Base-by-base conservation (phyloP, 2,329 filamentous ascomycete genomes). In the Chrysoporthe deuterocubensis region DNA sequence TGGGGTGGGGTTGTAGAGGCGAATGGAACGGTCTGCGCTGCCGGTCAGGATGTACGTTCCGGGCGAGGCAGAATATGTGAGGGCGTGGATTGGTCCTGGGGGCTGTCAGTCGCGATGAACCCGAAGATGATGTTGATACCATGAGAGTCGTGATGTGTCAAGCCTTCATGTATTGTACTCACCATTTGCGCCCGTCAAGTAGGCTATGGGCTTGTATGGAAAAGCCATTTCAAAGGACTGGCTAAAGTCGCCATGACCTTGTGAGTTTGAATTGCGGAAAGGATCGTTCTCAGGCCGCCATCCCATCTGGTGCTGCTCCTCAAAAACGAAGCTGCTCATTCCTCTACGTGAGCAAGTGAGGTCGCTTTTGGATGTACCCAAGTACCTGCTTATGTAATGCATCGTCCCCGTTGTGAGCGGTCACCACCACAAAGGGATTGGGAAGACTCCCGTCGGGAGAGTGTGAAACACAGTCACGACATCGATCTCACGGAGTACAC, bases 41-140 rank as follows among this genome's bases (percentile, higher is more conserved):
- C 95, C 94, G 46, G 93, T 94, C 68, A 98, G 87, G 76, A 97
- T 87, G 75, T 93, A 93, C 3, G 89, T 90, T 52, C 90, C 90
- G 18, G 90, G 88, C 14, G 87, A 88, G 69, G 90, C 87, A 65
- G 91, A 93, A 80, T 93, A 93, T 64, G 87, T 83, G 65, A 93
- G 83, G 60, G 91, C 87, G 77, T 93, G 92, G 62, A 93, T 84
- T 46, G 91, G 89, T 68, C 89, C 90, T 92, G 74, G 40, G 54
- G 64, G 26, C 21, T 37, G 62, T 64, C 13, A 65, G 44, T n/a
- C 21, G 6, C 1, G 8, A 18, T 52, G 4, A 43, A 18, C 8
- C 18, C 5, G 13, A 18, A 3, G 21, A 37, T 2, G 14, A n/a
- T 18, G 26, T 56, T 11, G 54, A 21, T n/a, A 26, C 8, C 8